Evolutionary conservation across 1,284 basidiomycete species (phyloP), one percentile per base, ranked within the genome.

Genomic region (Ustilago trichophora): DNA sequence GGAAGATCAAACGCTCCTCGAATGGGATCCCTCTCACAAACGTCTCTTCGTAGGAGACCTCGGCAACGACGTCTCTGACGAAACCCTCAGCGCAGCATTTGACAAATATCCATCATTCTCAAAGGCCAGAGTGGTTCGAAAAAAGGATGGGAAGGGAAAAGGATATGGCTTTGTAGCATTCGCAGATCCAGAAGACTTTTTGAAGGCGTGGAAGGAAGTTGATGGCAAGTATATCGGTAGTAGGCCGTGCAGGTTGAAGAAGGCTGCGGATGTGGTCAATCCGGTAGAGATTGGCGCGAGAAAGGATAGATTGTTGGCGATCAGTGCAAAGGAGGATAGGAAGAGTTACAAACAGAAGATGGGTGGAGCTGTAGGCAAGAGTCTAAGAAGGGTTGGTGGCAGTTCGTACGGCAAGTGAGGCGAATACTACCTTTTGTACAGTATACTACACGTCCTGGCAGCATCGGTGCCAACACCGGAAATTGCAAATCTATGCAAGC

Each of bases 131-230:
- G 95, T 99, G 45, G 91, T 98, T 47, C 95, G 98, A 80, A 89
- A 91, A 78, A 49, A 94, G 33, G 72, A 81, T 63, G 65, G 80
- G 92, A 84, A 98, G 91, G 92, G 93, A 0, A 96, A 93, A 82
- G 83, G 83, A 0, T 99, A 90, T 78, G 96, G 93, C 1, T 99
- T 99, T 78, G 93, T 98, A 29, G 91, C 93, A 0, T 98, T 98
- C 82, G 92, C 92, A 53, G 96, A 98, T 77, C 96, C 96, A 0
- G 95, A 98, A 83, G 96, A 99, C 82, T 98, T 98, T 82, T 82
- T 99, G 57, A 93, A 88, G 75, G 96, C 96, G 8, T 99, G 96
- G 96, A 98, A 98, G 81, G 93, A 98, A 82, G 98, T 98, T 93
- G 92, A 99, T 82, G 95, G 94, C 90, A 80, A 80, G 38, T 80